Conservation (phyloP, 768 basidiomycete genomes). For the Suillus sp. region DNA sequence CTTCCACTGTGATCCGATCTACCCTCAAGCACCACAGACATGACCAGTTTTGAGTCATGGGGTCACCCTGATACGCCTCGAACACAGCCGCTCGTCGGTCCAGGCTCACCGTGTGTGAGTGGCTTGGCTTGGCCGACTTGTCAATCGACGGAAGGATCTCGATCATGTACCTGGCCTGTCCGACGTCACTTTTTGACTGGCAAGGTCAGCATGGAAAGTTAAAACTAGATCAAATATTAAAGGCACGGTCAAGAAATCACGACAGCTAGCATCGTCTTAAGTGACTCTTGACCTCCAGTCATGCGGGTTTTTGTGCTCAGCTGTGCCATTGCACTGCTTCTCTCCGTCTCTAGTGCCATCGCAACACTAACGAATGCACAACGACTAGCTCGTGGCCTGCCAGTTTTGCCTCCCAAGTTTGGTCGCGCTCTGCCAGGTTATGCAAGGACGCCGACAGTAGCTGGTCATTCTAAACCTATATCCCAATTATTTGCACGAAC, state of each 20-base stretch:
- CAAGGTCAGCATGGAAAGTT: neutral
- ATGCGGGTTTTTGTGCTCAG: conserved; percentile 15
- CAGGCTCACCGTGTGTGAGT: conserved; percentile 5
- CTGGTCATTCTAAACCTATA: conserved; percentile 16
- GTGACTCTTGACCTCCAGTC: neutral
- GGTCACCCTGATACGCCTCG: neutral
- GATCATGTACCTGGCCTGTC: conserved; percentile 3
- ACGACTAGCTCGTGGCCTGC: conserved; percentile 48
- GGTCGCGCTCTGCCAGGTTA: conserved; percentile 34
- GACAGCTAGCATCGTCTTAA: neutral
- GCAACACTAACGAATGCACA: conserved; percentile 42
- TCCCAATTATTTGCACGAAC: neutral
- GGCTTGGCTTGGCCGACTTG: neutral
- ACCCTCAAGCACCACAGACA: neutral
- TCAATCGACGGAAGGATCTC: neutral
- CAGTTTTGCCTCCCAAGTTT: conserved; percentile 39
- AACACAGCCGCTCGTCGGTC: neutral
- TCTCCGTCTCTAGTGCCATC: conserved; percentile 22
- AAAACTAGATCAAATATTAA: neutral
- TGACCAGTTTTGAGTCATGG: neutral
- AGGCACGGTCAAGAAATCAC: neutral
- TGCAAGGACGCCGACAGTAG: conserved; percentile 27
- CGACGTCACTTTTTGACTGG: neutral
- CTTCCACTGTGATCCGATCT: too few species aligned
- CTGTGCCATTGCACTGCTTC: conserved; percentile 25